These are phyloP conservation scores for Sarocladium strictum DNA, from an alignment of 2,329 filamentous ascomycete species.

Conservation along the genomic window DNA sequence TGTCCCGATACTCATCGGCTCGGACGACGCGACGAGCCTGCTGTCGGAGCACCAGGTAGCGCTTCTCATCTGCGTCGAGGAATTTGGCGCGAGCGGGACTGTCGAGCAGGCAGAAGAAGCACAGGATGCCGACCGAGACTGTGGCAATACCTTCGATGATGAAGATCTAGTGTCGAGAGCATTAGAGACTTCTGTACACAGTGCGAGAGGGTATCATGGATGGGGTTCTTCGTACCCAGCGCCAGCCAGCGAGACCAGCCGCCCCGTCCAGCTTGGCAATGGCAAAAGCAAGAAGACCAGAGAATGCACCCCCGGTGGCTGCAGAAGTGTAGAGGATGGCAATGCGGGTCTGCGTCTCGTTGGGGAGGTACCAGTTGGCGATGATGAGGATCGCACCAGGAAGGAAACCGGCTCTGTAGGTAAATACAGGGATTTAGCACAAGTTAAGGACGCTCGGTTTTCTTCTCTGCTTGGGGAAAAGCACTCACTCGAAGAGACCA, in stretches of 20 bases:
- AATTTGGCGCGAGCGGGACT: conserved; percentile 20
- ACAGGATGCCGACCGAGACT: conserved; percentile 28
- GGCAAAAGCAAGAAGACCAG: conserved; percentile 36
- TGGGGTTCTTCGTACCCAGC: conserved; percentile 24
- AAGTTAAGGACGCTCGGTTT: too few species aligned
- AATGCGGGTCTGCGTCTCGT: conserved; percentile 23
- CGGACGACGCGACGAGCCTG: conserved; percentile 21
- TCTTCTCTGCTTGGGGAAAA: too few species aligned
- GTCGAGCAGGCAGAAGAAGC: conserved; percentile 42
- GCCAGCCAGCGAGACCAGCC: conserved; percentile 37
- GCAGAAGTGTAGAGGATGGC: conserved; percentile 30
- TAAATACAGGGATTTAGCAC: too few species aligned
- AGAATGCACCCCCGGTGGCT: conserved; percentile 36
- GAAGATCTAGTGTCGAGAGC: conserved; percentile 31
- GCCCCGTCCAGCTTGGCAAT: conserved; percentile 41
- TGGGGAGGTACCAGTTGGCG: conserved; percentile 26
- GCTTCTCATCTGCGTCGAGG: conserved; percentile 11
- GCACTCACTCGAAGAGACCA: conserved; percentile 28
- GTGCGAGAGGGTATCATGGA: not conserved
- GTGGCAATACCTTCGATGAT: conserved; percentile 44
- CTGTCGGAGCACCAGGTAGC: conserved; percentile 32
- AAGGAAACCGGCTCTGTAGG: conserved; percentile 25
- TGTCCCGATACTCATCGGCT: conserved; percentile 18
- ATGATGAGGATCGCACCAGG: conserved; percentile 25
- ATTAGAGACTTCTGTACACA: not conserved